Conservation (phyloP, 768 basidiomycete species). For the Auriculariales sp. region DNA sequence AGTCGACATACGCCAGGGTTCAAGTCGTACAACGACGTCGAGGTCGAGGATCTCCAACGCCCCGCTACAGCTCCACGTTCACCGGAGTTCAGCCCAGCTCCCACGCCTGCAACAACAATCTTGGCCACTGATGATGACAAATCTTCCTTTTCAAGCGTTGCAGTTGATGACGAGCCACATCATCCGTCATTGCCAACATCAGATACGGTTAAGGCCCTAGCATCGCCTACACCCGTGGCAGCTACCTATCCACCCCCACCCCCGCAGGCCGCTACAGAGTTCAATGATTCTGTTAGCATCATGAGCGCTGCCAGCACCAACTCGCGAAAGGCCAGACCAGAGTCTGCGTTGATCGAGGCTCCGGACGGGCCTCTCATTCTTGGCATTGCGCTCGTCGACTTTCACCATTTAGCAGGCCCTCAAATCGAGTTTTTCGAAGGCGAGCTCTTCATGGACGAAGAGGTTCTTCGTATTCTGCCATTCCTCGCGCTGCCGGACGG, state of each 20-base stretch:
- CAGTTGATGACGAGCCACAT: no score
- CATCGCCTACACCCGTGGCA: conserved; percentile 15
- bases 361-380: conserved; percentile 51
- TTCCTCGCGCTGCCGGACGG: conserved; percentile 96
- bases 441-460: conserved; percentile 71
- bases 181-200: neutral
- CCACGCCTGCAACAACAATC: conserved; percentile 11
- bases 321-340: conserved; percentile 54
- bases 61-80: no score
- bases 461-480: conserved; percentile 72
- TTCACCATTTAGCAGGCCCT: conserved; percentile 91
- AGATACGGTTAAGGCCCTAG: conserved; percentile 5
- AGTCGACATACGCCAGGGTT: no score
- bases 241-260: conserved; percentile 11
- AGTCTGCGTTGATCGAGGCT: conserved; percentile 56
- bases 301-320: conserved; percentile 20
- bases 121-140: no score
- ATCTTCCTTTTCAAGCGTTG: no score
- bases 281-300: conserved; percentile 49
- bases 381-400: conserved; percentile 86
- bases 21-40: no score
- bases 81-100: no score
- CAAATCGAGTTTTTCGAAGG: conserved; percentile 75
- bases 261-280: conserved; percentile 25
- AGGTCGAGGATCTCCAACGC: no score